Evolutionary conservation across 331 rosid species (phyloP).

Genomic region (Rhamnella rubrinervis): DNA sequence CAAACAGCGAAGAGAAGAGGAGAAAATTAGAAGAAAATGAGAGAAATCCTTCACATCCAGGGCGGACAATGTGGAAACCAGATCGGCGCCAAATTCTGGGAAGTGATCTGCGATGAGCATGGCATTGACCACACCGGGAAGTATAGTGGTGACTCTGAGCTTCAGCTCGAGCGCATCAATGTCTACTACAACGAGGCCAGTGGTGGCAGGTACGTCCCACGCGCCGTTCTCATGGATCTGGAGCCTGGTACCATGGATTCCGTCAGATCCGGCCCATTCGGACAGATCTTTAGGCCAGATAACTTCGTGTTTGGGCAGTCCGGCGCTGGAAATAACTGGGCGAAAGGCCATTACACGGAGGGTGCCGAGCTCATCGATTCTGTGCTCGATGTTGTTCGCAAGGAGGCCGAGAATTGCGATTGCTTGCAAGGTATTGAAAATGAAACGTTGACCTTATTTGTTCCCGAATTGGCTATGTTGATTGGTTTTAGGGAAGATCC

Average conservation of each 20-base stretch:
- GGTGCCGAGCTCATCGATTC: constrained; percentile 78
- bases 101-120: constrained; percentile 76
- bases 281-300: constrained; percentile 70
- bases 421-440: constrained; percentile 61
- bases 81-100: constrained; percentile 85
- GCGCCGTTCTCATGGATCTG: constrained; percentile 80
- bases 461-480: not conserved
- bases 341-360: constrained; percentile 75
- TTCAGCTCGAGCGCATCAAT: constrained; percentile 70
- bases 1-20: constrained; percentile 1
- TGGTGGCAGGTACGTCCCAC: constrained; percentile 74
- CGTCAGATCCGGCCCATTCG: constrained; percentile 55
- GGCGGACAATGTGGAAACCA: constrained; percentile 88
- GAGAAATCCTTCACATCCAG: constrained; percentile 84
- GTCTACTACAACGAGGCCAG: constrained; percentile 74
- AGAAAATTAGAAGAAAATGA: constrained; percentile 23
- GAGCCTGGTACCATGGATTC: constrained; percentile 82
- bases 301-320: constrained; percentile 78
- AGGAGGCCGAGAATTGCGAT: constrained; percentile 85
- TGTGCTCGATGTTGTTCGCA: constrained; percentile 75
- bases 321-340: constrained; percentile 83
- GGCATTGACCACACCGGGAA: constrained; percentile 64
- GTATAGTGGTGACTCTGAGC: constrained; percentile 62
- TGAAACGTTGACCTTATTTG: not conserved
- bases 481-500: not conserved